Evolutionary conservation across 768 basidiomycete genomes (phyloP).

Genomic region (Melanogaster broomeanus): DNA sequence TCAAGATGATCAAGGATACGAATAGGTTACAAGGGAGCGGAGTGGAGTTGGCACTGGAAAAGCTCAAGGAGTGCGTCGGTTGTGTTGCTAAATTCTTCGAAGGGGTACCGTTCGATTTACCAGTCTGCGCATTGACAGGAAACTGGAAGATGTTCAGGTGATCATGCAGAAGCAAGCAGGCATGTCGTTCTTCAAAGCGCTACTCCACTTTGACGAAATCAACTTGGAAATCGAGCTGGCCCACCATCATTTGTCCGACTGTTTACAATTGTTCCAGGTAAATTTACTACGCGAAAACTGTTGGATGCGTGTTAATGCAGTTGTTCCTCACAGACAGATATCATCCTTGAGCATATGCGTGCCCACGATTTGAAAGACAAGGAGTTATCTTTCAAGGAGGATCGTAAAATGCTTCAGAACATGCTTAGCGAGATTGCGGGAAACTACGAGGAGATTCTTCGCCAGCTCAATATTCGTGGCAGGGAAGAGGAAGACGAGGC

Average conservation of each 20-base stretch:
- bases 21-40: neutral
- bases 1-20: constrained; percentile 2
- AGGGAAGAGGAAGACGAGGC: constrained; percentile 3
- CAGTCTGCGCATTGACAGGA: constrained; percentile 1
- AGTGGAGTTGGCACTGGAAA: neutral
- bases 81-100: neutral
- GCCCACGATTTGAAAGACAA: neutral
- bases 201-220: constrained; percentile 1
- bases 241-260: neutral
- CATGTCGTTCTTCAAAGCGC: constrained; percentile 7
- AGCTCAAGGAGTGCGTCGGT: constrained; percentile 1
- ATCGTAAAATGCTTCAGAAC: neutral
- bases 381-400: neutral
- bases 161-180: constrained; percentile 1
- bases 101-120: too few species aligned
- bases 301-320: neutral
- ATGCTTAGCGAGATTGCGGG: neutral
- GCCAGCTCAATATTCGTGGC: neutral
- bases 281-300: neutral
- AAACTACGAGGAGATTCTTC: neutral
- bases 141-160: constrained; percentile 1
- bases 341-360: neutral
- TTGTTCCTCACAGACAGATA: neutral
- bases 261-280: constrained; percentile 1
- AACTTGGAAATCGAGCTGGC: neutral